Evolutionary conservation across 306 rosid genomes (phyloP), one percentile per base, ranked within the genome.

Genomic region (Pyrus pyrifolia): DNA sequence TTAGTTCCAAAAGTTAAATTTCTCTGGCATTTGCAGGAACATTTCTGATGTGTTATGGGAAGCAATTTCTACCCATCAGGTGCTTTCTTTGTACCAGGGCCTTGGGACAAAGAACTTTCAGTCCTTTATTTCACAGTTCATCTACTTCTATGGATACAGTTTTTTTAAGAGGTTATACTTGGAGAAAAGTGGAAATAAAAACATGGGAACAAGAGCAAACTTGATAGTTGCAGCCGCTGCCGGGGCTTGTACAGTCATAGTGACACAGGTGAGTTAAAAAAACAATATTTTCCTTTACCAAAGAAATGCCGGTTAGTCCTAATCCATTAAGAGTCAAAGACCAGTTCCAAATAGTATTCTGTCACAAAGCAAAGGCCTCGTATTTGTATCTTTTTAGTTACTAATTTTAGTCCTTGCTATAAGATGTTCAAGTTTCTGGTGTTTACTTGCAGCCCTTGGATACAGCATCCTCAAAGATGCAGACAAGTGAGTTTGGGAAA

Each of bases 141-240:
- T 92, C 59, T 95, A 95, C 86, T 95, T 95, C 92, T 95, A 95
- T 81, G 97, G 98, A 78, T 95, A 95, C 81, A 90, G 97, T 86
- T 90, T 90, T 86, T 88, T 89, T 77, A 92, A 85, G 81, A 90
- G 85, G 87, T 75, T 92, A 62, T 92, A 95, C 87, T 79, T 95
- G 85, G 76, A 82, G 72, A 90, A 80, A 85, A 81, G 84, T 78
- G 98, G 96, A 79, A 86, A 87, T 31, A 89, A 84, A 84, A 83
- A 73, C 71, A 87, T 95, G 52, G 98, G 93, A 81, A 85, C 98
- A 46, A 68, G 65, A 81, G 98, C 92, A 71, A 95, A 95, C 83
- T 87, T 95, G 87, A 71, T 95, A 78, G 83, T 83, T 78, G 97
- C 98, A 53, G 88, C 93, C 0, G 95, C 93, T 18, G 90, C 98